Conservation (phyloP, 2,329 filamentous ascomycete genomes). For the Septoria linicola region DNA sequence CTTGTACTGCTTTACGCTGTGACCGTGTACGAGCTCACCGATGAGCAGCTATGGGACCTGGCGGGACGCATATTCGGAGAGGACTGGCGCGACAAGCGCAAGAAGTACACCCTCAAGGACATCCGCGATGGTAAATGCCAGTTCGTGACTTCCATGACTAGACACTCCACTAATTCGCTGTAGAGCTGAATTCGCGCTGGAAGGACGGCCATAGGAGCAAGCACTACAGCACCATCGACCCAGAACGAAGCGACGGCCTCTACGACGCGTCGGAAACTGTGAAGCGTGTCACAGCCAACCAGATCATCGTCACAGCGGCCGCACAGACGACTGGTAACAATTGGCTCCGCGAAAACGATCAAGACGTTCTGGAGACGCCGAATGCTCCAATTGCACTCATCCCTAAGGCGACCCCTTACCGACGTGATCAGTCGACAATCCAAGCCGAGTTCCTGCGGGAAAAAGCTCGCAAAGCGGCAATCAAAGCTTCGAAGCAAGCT, state of each 20-base stretch:
- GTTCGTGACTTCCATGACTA: neutral
- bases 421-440: neutral
- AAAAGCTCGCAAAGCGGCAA: neutral
- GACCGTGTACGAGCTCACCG: neutral
- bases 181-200: neutral
- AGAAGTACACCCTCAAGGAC: neutral
- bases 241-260: neutral
- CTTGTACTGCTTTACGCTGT: neutral
- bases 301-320: neutral
- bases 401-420: neutral
- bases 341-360: conserved; percentile 5
- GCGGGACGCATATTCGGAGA: neutral
- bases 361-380: neutral
- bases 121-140: neutral
- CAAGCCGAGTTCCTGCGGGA: neutral
- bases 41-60: neutral
- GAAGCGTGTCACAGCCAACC: neutral
- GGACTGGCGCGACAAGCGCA: neutral
- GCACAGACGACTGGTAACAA: neutral
- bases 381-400: neutral
- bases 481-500: too few relatives aligned
- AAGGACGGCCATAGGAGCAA: neutral
- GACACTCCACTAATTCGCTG: neutral
- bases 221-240: neutral
- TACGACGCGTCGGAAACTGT: neutral